These are phyloP conservation scores for Macrocybe gigantea DNA, from an alignment of 768 basidiomycete species.

Conservation along the genomic window DNA sequence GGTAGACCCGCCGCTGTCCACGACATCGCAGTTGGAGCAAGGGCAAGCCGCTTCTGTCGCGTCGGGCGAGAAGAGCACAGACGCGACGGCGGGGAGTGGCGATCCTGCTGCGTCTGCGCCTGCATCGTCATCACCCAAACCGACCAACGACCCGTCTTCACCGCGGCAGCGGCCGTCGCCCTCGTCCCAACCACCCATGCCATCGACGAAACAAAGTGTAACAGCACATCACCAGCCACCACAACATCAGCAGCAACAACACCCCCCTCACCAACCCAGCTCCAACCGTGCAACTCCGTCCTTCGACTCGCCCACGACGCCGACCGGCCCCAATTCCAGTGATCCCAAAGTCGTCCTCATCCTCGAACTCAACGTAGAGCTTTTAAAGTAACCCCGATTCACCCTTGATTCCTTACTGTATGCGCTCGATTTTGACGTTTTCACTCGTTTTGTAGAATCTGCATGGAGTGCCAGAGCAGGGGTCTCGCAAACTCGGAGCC, in stretches of 20 bases:
- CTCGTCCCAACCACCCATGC: not conserved
- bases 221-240: slow-evolving; percentile 3
- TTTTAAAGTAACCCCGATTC: slow-evolving; percentile 45
- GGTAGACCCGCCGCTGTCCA: slow-evolving; percentile 27
- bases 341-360: slow-evolving; percentile 50
- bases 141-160: slow-evolving; percentile 8
- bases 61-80: slow-evolving; percentile 1
- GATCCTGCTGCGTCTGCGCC: slow-evolving; percentile 13
- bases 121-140: slow-evolving; percentile 11
- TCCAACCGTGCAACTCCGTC: not conserved
- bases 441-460: slow-evolving; percentile 36
- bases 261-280: not conserved
- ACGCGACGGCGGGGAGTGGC: not conserved
- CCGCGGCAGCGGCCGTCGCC: not conserved
- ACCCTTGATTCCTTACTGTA: slow-evolving; percentile 11
- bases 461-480: slow-evolving; percentile 54
- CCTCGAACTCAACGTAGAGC: slow-evolving; percentile 62
- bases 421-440: slow-evolving; percentile 3
- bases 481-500: slow-evolving; percentile 40
- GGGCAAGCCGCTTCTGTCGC: not conserved
- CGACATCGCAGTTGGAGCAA: slow-evolving; percentile 11
- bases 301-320: not conserved
- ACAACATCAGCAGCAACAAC: not conserved
- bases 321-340: not conserved
- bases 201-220: not conserved